Evolutionary conservation across 805 yeast genomes (phyloP).

Genomic region (Kazachstania africana): DNA sequence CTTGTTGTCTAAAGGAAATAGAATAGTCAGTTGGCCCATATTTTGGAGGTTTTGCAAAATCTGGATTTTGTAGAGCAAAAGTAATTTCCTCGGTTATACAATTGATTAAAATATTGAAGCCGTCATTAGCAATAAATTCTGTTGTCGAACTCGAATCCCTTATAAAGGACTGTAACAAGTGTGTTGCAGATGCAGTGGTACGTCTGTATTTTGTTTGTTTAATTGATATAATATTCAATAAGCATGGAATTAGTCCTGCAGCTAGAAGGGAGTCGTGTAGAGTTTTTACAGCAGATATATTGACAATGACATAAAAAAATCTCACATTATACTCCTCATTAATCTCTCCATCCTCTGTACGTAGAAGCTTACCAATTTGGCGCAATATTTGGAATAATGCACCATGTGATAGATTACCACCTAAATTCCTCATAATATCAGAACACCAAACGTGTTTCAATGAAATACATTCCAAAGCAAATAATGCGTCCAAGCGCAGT

Average conservation of each 20-base stretch:
- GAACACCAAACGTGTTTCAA: slow-evolving; percentile 57
- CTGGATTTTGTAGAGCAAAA: slow-evolving; percentile 49
- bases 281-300: slow-evolving; percentile 44
- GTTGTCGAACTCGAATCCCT: slow-evolving; percentile 40
- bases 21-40: slow-evolving; percentile 38
- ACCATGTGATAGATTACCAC: slow-evolving; percentile 85
- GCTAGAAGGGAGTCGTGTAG: slow-evolving; percentile 47
- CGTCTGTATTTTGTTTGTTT: slow-evolving; percentile 41
- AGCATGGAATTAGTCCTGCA: slow-evolving; percentile 64
- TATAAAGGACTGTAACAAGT: slow-evolving; percentile 38
- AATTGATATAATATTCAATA: slow-evolving; percentile 48
- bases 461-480: slow-evolving; percentile 60
- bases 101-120: slow-evolving; percentile 50
- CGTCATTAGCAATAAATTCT: slow-evolving; percentile 54
- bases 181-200: slow-evolving; percentile 53
- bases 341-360: slow-evolving; percentile 27
- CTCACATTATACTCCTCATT: slow-evolving; percentile 38
- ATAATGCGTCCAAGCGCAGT: slow-evolving; percentile 48
- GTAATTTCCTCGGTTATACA: slow-evolving; percentile 53
- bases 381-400: slow-evolving; percentile 61
- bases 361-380: slow-evolving; percentile 41
- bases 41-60: slow-evolving; percentile 44
- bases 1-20: slow-evolving; percentile 49
- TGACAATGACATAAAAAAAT: slow-evolving; percentile 51
- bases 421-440: slow-evolving; percentile 64